Evolutionary conservation across 2,329 filamentous ascomycete species (phyloP).

Genomic region (Hymenoscyphus repandus): DNA sequence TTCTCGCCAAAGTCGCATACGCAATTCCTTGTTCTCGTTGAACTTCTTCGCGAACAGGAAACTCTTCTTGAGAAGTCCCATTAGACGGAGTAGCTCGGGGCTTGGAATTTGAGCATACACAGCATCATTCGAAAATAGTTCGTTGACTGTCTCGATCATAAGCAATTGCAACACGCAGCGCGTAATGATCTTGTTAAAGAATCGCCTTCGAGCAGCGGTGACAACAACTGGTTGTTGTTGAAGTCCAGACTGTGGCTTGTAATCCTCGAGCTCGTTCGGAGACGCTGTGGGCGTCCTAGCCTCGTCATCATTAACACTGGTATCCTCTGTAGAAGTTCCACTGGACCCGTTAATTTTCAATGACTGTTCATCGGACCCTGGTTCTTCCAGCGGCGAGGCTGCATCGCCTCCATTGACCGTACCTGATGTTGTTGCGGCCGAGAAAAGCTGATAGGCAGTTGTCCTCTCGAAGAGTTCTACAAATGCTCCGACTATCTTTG

Average conservation of each 20-base stretch:
- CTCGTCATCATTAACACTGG: slow-evolving; percentile 28
- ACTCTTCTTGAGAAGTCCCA: slow-evolving; percentile 90
- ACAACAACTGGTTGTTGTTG: slow-evolving; percentile 90
- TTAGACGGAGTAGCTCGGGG: slow-evolving; percentile 79
- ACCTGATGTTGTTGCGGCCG: slow-evolving; percentile 58
- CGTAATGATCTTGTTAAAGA: slow-evolving; percentile 99
- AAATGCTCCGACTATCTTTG: slow-evolving; percentile 90
- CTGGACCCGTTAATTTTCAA: slow-evolving; percentile 56
- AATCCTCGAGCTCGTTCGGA: slow-evolving; percentile 60
- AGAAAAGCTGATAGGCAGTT: slow-evolving; percentile 92
- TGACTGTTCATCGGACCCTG: slow-evolving; percentile 42
- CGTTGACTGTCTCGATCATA: slow-evolving; percentile 99
- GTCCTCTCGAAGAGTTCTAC: slow-evolving; percentile 93
- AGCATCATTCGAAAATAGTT: slow-evolving; percentile 94
- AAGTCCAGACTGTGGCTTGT: slow-evolving; percentile 68
- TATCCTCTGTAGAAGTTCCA: slow-evolving; percentile 30
- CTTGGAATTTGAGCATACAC: slow-evolving; percentile 94
- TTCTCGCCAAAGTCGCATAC: slow-evolving; percentile 91
- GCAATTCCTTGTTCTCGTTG: slow-evolving; percentile 94
- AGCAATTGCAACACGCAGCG: slow-evolving; percentile 95
- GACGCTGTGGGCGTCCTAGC: slow-evolving; percentile 23
- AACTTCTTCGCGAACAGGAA: slow-evolving; percentile 97
- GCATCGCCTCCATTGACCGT: slow-evolving; percentile 50
- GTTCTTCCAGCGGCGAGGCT: slow-evolving; percentile 26
- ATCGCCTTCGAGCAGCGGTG: slow-evolving; percentile 83